Conservation (phyloP, 1,284 basidiomycete species). For the Sanghuangporus sanghuang region DNA sequence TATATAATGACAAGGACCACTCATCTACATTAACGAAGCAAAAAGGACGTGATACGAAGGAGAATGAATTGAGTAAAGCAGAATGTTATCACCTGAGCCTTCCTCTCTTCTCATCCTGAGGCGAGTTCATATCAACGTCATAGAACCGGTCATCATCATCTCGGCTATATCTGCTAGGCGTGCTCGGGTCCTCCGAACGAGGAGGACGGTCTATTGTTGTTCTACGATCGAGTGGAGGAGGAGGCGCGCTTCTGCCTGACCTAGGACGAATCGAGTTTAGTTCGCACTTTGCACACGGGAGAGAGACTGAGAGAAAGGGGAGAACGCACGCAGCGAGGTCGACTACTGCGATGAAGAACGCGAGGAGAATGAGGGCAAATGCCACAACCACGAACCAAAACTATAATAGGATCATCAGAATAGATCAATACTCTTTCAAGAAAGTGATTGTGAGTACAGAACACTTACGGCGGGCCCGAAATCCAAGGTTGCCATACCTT, state of each 20-base stretch:
- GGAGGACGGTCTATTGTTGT: background rate
- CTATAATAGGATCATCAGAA: slow-evolving; percentile 1
- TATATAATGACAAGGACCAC: background rate
- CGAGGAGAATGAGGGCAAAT: background rate
- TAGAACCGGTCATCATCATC: background rate
- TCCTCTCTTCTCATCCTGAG: no score
- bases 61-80: no score
- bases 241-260: background rate
- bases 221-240: background rate
- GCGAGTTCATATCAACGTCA: no score
- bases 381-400: slow-evolving; percentile 5
- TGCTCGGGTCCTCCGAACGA: background rate
- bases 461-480: slow-evolving; percentile 10
- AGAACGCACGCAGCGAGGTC: background rate
- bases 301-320: background rate
- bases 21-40: no score
- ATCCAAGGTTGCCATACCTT: background rate
- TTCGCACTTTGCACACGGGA: background rate
- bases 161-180: background rate
- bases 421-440: background rate
- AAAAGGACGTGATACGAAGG: no score
- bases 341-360: slow-evolving; percentile 1
- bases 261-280: background rate
- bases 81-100: no score
- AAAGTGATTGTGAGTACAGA: background rate